Base-by-base conservation (phyloP, 306 rosid species). In the Herpetospermum pedunculosum region DNA sequence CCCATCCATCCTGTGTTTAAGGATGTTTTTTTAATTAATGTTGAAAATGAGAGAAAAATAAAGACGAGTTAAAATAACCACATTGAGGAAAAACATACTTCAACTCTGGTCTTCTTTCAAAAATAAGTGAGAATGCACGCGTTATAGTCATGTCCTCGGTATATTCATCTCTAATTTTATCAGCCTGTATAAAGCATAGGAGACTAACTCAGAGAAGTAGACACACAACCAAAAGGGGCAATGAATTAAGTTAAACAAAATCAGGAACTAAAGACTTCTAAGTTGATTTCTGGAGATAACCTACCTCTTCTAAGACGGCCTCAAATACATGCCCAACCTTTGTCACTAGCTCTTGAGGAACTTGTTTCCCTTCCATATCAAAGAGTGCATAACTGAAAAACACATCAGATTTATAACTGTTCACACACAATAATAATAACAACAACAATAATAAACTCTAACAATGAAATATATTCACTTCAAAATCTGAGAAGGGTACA, bases 311-410 rank as follows among this genome's bases (percentile, higher is more conserved):
- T 71, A 95, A 76, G 82, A 95, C 80, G 28, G 34, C 79, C 86
- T 88, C 96, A 81, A 95, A 95, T 37, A 48, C 76, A 82, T 79
- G 78, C 57, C 97, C 99, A 83, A 95, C 88, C 78, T 85, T 60
- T 18, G 85, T 84, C 9, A 95, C 99, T 70, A 95, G 78, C 37
- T 95, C 96, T 79, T 82, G 96, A 73, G 97, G 92, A 81, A 95
- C 92, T 89, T 95, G 92, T 60, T 87, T 88, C 63, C 99, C 99
- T 53, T 91, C 96, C 96, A 87, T 89, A 80, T 95, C 96, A 82
- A 89, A 95, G 60, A 95, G 99, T 0, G 93, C 99, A 85, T 88
- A 95, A 80, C 99, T 91, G 89, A 80, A 80, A 47, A 76, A 30
- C 53, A 23, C 40, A 41, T n/a, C 3, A 48, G 48, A 40, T 43